Conservation (phyloP, 148 eudicot species). For the Rhododendron molle region DNA sequence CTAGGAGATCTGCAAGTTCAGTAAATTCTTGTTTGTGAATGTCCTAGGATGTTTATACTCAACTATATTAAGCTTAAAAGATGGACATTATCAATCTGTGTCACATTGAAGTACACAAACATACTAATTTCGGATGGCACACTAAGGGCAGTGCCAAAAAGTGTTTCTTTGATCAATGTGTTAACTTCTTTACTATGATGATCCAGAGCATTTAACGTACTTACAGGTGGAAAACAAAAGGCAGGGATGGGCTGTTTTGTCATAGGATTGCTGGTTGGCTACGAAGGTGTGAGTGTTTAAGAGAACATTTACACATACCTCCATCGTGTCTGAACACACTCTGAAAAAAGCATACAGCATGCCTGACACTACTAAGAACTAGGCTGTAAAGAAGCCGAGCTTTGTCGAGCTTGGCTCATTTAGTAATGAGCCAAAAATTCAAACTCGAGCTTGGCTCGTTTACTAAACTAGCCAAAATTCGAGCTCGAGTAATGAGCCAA, state of each 20-base stretch:
- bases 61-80: background rate
- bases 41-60: background rate
- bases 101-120: background rate
- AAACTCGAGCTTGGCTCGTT: too few species aligned
- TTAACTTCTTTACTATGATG: background rate
- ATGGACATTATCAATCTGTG: background rate
- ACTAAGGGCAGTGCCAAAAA: background rate
- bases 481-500: too few species aligned
- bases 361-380: background rate
- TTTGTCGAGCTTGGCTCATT: too few species aligned
- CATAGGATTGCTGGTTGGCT: background rate
- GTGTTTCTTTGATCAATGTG: background rate
- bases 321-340: background rate
- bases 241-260: too few species aligned
- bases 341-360: background rate
- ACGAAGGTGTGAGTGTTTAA: background rate
- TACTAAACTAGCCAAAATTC: too few species aligned
- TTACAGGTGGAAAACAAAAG: too few species aligned
- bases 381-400: too few species aligned
- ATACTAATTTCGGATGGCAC: too few species aligned
- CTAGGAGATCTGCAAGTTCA: too few species aligned
- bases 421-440: too few species aligned
- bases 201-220: background rate
- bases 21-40: too few species aligned
- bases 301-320: background rate